phyloP scores from a whole-genome alignment of 2,329 filamentous ascomycete genomes.

The Pseudohalonectria lignicola region DNA sequence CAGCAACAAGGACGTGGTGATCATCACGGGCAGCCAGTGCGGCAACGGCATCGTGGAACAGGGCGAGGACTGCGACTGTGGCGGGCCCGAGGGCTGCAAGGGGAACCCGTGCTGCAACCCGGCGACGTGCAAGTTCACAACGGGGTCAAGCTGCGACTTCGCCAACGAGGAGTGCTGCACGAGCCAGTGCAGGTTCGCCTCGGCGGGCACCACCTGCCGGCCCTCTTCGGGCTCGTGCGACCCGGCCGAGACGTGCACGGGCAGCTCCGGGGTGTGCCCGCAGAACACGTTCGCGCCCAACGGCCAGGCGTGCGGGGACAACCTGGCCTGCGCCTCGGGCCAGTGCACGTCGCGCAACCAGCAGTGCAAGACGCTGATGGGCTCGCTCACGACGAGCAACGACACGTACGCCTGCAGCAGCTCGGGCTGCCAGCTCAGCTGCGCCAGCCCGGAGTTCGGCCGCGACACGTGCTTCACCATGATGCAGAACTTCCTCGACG shows the following conservation, averaged over 20 bases:
- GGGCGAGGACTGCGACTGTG: slow-evolving; percentile 94
- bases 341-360: slow-evolving; percentile 88
- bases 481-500: slow-evolving; percentile 89
- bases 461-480: slow-evolving; percentile 58
- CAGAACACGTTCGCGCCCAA: slow-evolving; percentile 58
- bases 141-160: slow-evolving; percentile 66
- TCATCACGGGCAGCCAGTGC: slow-evolving; percentile 74
- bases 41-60: slow-evolving; percentile 95
- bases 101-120: slow-evolving; percentile 76
- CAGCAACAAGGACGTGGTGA: slow-evolving; percentile 75
- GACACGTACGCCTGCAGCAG: slow-evolving; percentile 70
- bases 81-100: slow-evolving; percentile 60
- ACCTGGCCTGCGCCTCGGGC: slow-evolving; percentile 72
- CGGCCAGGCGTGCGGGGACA: slow-evolving; percentile 58
- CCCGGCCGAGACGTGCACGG: slow-evolving; percentile 72
- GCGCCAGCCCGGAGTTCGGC: slow-evolving; percentile 59
- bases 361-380: slow-evolving; percentile 81
- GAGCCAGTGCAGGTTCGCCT: slow-evolving; percentile 52
- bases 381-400: slow-evolving; percentile 59
- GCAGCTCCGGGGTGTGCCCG: slow-evolving; percentile 63
- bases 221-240: slow-evolving; percentile 73
- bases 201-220: slow-evolving; percentile 66
- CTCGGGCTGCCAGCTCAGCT: slow-evolving; percentile 65
- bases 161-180: slow-evolving; percentile 76
- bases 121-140: slow-evolving; percentile 74